phyloP scores from a whole-genome alignment of 2,329 filamentous ascomycete species.

The Trichoderma guizhouense region DNA sequence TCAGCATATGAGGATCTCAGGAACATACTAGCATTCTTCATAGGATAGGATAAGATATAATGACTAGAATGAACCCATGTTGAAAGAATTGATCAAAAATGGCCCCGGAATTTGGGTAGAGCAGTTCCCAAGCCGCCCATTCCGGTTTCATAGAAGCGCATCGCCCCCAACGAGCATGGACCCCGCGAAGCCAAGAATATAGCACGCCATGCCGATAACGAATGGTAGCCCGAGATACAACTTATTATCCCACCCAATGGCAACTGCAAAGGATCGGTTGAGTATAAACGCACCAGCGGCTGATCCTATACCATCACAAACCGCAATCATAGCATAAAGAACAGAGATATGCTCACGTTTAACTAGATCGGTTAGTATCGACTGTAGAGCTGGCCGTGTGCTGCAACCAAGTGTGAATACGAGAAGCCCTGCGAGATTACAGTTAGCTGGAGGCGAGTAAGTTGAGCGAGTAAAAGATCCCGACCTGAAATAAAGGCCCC shows the following conservation, averaged over 20 bases:
- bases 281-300: constrained; percentile 7
- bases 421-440: not conserved
- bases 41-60: not conserved
- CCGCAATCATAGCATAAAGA: not conserved
- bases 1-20: constrained; percentile 10
- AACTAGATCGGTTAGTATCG: constrained; percentile 1
- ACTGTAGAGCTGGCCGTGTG: constrained; percentile 6
- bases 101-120: not conserved
- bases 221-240: constrained; percentile 8
- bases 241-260: constrained; percentile 3
- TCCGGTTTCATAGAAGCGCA: not conserved
- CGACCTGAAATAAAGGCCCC: not conserved
- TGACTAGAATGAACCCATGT: not conserved
- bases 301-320: constrained; percentile 9
- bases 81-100: not conserved
- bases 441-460: not conserved
- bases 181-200: not conserved
- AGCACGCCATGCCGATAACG: not conserved
- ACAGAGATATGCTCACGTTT: not conserved
- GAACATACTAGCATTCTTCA: not conserved
- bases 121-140: not conserved
- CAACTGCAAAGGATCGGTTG: constrained; percentile 1
- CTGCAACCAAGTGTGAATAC: constrained; percentile 9
- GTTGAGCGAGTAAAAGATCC: not conserved
- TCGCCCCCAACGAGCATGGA: not conserved